Base-by-base conservation (phyloP, 2,329 filamentous ascomycete genomes). In the Diaporthe caulivora region DNA sequence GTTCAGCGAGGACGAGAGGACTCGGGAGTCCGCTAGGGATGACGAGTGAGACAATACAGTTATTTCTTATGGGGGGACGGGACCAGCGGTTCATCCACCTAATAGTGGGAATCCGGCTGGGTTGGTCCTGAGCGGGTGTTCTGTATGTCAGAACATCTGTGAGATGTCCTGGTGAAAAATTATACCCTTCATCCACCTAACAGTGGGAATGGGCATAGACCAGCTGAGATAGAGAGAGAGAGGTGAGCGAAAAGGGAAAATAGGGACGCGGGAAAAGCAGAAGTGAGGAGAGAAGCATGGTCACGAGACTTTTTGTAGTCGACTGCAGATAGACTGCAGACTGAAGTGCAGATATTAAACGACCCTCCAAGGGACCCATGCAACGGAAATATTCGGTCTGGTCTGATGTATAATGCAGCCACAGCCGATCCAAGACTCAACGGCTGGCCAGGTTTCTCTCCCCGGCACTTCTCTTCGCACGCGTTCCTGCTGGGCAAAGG, bases 41-140 rank as follows among this genome's bases (percentile, higher is more conserved):
- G 3, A 26, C 31, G 24, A 60, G 26, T 67, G 62, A 53, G 13
- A 37, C n/a, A 26, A 7, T 3, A 21, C 53, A 21, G n/a, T 26
- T 67, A 53, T 53, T 34, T 67, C 29, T 26, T 53, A 11, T 51
- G 40, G 44, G 47, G 5, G 40, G 29, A 15, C 62, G n/a, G 26
- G 62, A 40, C 62, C 44, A 53, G 47, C 62, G 62, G 62, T 67
- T 67, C 62, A 67, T 75, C 73, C 73, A 75, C 73, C 73, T 75
- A 73, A 54, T 67, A 75, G 71, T 71, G 73, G 73, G 73, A 73
- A 73, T 57, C n/a, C 47, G 17, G 44, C 29, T 62, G 69, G 47
- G 44, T 37, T 51, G 34, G 55, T 71, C 37, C 53, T 55, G 24
- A 44, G 24, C 9, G 65, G 51, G 51, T 69, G 65, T 69, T 57